Percentiles rank a stretch among this genome's conserved stretches.
Conservation (phyloP, 208 protist species). For the Trypanosoma caninum region DNA sequence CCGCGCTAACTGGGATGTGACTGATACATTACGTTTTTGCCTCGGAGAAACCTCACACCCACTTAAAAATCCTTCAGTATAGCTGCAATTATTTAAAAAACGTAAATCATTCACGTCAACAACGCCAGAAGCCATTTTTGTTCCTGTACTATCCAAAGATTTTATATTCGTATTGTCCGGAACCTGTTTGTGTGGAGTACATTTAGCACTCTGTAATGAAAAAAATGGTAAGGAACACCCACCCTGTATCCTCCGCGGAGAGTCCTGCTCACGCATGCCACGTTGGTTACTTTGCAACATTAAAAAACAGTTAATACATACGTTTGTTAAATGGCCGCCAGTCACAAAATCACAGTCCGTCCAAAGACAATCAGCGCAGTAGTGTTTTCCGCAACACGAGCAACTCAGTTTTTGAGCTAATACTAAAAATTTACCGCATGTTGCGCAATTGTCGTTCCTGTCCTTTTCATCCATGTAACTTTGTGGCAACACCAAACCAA, state of each 20-base stretch:
- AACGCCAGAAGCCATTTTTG: too few species aligned
- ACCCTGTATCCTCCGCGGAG: neutral
- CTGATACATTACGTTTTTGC: too few species aligned
- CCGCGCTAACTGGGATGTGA: too few species aligned
- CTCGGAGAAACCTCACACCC: too few species aligned
- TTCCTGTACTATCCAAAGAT: too few species aligned
- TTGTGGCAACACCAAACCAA: constrained; percentile 29
- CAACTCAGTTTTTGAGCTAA: constrained; percentile 54
- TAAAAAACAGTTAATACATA: constrained; percentile 64
- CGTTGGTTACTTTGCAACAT: constrained; percentile 42
- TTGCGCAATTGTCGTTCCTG: constrained; percentile 41
- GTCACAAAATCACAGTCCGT: constrained; percentile 34
- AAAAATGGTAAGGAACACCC: too few species aligned
- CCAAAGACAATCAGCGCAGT: constrained; percentile 60
- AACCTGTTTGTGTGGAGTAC: too few species aligned
- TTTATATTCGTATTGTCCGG: too few species aligned
- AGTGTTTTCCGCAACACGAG: constrained; percentile 55
- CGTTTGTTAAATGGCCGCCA: constrained; percentile 20
- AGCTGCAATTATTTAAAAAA: too few species aligned
- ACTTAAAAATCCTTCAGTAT: too few species aligned
- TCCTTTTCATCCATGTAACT: constrained; percentile 29
- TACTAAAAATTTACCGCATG: constrained; percentile 56
- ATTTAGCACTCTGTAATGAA: too few species aligned
- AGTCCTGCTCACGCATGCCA: neutral
- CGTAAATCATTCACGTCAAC: too few species aligned